These are phyloP conservation scores for Podospora pseudocomata DNA, from an alignment of 495 filamentous ascomycete species.

Conservation along the genomic window DNA sequence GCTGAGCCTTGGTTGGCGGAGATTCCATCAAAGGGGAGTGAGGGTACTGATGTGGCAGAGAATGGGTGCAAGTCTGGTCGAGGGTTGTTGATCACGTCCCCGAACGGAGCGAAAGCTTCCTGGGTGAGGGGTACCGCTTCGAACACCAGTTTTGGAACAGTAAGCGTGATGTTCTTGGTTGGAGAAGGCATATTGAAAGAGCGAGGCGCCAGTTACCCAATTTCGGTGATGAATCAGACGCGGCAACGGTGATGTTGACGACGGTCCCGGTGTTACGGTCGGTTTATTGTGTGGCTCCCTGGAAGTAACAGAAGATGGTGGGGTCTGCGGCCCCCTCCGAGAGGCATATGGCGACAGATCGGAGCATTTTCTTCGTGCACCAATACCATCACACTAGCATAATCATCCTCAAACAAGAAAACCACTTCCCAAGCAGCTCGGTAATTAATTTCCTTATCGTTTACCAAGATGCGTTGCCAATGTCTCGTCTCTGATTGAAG, in stretches of 20 bases:
- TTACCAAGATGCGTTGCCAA: background rate
- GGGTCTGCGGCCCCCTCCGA: background rate
- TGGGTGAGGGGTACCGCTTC: conserved; percentile 59
- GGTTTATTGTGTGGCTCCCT: background rate
- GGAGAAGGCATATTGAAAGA: background rate
- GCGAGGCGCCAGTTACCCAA: background rate
- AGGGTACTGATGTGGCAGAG: conserved; percentile 25
- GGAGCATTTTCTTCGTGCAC: background rate
- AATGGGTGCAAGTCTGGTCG: conserved; percentile 50
- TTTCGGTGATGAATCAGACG: background rate
- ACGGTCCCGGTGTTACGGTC: background rate
- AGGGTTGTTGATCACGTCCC: conserved; percentile 75
- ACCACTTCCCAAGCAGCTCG: background rate
- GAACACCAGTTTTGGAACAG: conserved; percentile 32
- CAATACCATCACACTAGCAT: background rate
- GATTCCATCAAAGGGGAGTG: conserved; percentile 42
- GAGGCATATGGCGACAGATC: background rate
- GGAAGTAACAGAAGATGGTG: background rate
- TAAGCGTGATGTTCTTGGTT: conserved; percentile 18
- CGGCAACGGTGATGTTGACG: background rate
- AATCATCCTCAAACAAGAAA: too few relatives aligned
- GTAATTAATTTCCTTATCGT: background rate
- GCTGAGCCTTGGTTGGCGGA: conserved; percentile 82
- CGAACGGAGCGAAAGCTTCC: conserved; percentile 71
- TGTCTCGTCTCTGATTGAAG: background rate